A percentile compares a stretch with the other conserved stretches of the same genome.
phyloP scores from a whole-genome alignment of 1,284 basidiomycete genomes.

The Puccinia brachypodii region DNA sequence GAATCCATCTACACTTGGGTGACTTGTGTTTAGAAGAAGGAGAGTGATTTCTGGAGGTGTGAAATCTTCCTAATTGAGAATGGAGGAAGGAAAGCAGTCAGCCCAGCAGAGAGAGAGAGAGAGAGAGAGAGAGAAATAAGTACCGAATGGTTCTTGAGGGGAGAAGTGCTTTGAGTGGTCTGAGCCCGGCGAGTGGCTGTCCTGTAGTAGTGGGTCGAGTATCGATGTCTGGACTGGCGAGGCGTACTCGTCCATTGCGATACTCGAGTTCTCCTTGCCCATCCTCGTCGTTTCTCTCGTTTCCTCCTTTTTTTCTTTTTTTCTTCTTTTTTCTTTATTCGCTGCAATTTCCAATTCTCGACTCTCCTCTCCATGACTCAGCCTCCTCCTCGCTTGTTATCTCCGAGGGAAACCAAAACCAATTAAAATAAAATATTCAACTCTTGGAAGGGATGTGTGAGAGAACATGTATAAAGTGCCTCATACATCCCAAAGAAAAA shows the following conservation, averaged over 20 bases:
- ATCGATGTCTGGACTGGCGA: neutral
- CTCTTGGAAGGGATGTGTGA: no score
- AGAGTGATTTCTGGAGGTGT: neutral
- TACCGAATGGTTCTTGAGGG: neutral
- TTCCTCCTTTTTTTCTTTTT: no score
- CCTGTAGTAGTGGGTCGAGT: neutral
- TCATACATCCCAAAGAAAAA: no score
- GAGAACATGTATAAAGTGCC: no score
- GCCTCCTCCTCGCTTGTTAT: no score
- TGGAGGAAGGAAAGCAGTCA: neutral
- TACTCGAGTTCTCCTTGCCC: neutral
- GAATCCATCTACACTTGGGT: neutral
- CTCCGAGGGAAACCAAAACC: no score
- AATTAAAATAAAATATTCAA: no score
- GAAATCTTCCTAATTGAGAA: conserved; percentile 23
- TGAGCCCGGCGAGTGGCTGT: neutral
- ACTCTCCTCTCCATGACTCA: no score
- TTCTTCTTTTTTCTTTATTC: no score
- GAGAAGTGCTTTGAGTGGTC: neutral
- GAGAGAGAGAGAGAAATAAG: neutral
- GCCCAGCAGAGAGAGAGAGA: neutral
- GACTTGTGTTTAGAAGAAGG: neutral
- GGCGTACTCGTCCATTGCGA: neutral
- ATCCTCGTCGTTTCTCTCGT: no score
- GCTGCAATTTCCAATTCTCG: no score